Percentiles rank a stretch among this genome's conserved stretches.
Conservation (phyloP, 2,329 filamentous ascomycete genomes). For the Alternaria ventricosa region DNA sequence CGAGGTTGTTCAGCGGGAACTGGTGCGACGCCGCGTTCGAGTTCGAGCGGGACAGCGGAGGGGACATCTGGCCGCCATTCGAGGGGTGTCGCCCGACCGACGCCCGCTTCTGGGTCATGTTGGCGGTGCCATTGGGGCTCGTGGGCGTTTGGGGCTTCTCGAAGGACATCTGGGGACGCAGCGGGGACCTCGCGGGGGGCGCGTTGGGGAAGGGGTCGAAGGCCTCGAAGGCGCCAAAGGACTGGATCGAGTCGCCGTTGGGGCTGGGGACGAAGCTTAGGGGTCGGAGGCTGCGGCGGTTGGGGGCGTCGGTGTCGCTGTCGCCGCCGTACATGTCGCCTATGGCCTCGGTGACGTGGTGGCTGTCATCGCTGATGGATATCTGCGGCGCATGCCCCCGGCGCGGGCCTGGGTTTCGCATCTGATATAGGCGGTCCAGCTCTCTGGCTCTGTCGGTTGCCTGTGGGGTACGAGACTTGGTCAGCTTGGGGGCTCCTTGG, state of each 20-base stretch:
- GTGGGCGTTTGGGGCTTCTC: slow-evolving; percentile 17
- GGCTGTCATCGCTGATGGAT: slow-evolving; percentile 83
- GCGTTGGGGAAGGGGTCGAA: slow-evolving; percentile 43
- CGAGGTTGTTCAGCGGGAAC: slow-evolving; percentile 80
- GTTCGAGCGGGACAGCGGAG: slow-evolving; percentile 47
- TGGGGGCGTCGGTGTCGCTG: slow-evolving; percentile 62
- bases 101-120: slow-evolving; percentile 16
- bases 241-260: slow-evolving; percentile 57
- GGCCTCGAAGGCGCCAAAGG: slow-evolving; percentile 30
- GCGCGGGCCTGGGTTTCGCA: slow-evolving; percentile 57
- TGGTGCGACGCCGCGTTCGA: slow-evolving; percentile 61
- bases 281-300: slow-evolving; percentile 67
- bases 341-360: slow-evolving; percentile 94
- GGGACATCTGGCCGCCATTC: slow-evolving; percentile 41
- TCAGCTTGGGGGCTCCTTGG: slow-evolving; percentile 31
- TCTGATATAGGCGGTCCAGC: slow-evolving; percentile 57
- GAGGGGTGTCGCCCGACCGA: slow-evolving; percentile 22
- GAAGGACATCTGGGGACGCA: slow-evolving; percentile 39
- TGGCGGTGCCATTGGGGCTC: slow-evolving; percentile 26
- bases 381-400: slow-evolving; percentile 67
- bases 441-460: slow-evolving; percentile 52
- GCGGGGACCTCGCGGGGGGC: slow-evolving; percentile 53
- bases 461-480: slow-evolving; percentile 35
- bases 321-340: slow-evolving; percentile 87
- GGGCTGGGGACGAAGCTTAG: slow-evolving; percentile 74